These are phyloP conservation scores for Talaromyces proteolyticus DNA, from an alignment of 495 filamentous ascomycete genomes.

Conservation along the genomic window DNA sequence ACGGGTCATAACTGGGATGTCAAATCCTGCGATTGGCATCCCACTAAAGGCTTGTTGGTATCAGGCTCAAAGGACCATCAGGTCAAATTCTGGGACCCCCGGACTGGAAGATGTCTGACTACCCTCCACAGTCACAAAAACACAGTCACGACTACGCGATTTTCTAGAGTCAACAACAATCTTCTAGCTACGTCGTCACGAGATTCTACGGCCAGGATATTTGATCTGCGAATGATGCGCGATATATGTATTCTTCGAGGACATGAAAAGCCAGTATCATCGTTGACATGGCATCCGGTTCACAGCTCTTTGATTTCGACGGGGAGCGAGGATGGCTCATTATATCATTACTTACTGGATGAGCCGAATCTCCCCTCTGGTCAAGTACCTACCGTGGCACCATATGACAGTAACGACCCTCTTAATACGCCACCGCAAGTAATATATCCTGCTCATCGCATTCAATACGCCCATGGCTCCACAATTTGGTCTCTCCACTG, in stretches of 20 bases:
- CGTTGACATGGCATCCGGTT: constrained; percentile 88
- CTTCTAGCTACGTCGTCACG: constrained; percentile 87
- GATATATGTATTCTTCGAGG: constrained; percentile 88
- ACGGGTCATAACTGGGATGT: constrained; percentile 94
- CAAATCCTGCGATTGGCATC: constrained; percentile 96
- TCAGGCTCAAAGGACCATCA: constrained; percentile 97
- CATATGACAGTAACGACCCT: constrained; percentile 78
- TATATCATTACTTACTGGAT: constrained; percentile 89
- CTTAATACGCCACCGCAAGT: constrained; percentile 72
- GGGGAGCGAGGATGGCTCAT: constrained; percentile 78
- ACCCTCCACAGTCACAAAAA: constrained; percentile 98
- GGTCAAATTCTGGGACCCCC: constrained; percentile 96
- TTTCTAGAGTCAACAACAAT: constrained; percentile 75
- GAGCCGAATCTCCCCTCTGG: constrained; percentile 79
- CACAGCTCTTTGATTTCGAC: constrained; percentile 86
- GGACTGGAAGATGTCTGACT: constrained; percentile 81
- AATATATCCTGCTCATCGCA: constrained; percentile 79
- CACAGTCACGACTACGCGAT: constrained; percentile 81
- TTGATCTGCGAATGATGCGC: constrained; percentile 97
- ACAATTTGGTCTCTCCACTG: constrained; percentile 96
- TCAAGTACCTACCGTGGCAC: constrained; percentile 58
- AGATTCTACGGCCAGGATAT: constrained; percentile 85
- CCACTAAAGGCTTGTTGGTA: constrained; percentile 86
- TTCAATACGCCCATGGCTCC: constrained; percentile 84
- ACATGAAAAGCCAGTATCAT: constrained; percentile 92